These are phyloP conservation scores for Colletotrichum nymphaeae DNA, from an alignment of 2,329 filamentous ascomycete species.

Conservation along the genomic window DNA sequence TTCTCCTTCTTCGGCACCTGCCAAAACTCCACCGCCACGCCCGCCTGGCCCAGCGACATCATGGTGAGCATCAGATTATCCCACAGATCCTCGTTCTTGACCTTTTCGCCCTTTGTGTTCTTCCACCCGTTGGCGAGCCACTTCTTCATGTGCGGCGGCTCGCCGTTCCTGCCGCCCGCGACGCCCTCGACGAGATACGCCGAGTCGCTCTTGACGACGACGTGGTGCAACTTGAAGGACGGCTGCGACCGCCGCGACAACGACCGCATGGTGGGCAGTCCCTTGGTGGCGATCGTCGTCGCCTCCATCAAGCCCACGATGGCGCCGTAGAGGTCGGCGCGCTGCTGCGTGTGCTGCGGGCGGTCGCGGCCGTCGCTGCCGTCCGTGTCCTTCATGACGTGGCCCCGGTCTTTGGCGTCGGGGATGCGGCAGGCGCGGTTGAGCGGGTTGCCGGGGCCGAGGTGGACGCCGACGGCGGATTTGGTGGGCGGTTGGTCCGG, in stretches of 20 bases:
- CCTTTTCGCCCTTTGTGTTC: constrained; percentile 1
- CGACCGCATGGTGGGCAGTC: background rate
- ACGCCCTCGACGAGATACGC: constrained; percentile 4
- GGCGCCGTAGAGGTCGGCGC: constrained; percentile 1
- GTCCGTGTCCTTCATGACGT: constrained; percentile 11
- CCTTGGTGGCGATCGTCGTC: background rate
- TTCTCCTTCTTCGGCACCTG: constrained; percentile 33
- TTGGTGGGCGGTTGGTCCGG: constrained; percentile 1
- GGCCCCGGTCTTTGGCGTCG: constrained; percentile 1
- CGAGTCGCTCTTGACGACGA: constrained; percentile 11
- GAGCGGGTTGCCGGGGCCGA: background rate
- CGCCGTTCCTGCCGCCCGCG: background rate
- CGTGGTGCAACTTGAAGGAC: constrained; percentile 3
- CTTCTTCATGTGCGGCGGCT: constrained; percentile 7
- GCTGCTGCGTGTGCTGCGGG: constrained; percentile 14
- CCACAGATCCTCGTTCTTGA: constrained; percentile 15
- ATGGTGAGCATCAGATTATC: constrained; percentile 4
- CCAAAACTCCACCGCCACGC: constrained; percentile 37
- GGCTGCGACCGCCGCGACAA: background rate
- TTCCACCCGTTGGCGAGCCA: constrained; percentile 10
- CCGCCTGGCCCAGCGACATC: background rate
- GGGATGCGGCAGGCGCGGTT: constrained; percentile 10
- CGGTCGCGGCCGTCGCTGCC: constrained; percentile 7
- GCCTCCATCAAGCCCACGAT: constrained; percentile 5
- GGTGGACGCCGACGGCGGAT: constrained; percentile 9